Base-by-base conservation (phyloP, 2,329 filamentous ascomycete species). In the Phaeosphaeria sp. region DNA sequence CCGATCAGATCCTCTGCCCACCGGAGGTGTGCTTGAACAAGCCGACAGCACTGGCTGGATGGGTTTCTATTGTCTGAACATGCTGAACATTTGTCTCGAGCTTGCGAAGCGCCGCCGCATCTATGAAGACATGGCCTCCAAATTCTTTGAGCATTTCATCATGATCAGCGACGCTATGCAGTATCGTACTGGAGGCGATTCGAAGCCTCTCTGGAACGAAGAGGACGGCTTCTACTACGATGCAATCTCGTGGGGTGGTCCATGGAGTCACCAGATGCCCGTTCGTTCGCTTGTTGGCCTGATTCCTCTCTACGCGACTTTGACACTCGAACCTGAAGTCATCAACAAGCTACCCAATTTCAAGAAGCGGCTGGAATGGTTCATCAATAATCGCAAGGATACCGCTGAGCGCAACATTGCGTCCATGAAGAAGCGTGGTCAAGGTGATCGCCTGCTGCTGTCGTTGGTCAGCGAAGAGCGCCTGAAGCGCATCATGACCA, bases 31-130 rank as follows among this genome's bases (percentile, higher is more conserved):
- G 2, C 86, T 98, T 9, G 94, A 98, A 78, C 94, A 98, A 80
- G 95, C 95, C 18, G 94, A 98, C 82, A 97, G 93, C 75, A 98
- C 94, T 10, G 94, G 94, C 30, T 98, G 94, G 94, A 98, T 98
- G 94, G 94, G 92, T 10, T 98, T 98, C 78, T 98, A 96, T 82
- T 97, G 90, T 72, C 81, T 98, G 62, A 93, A 89, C 80, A 98
- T 98, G 94, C 84, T 98, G 72, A 98, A 98, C 79, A 98, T 98
- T 72, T 89, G 93, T 15, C 85, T 98, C 13, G 95, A 98, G 80
- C 84, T 98, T 66, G 93, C 94, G 58, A 98, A 98, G 81, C 92
- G 97, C 76, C 89, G 95, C 46, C 89, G 93, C 42, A 97, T 90
- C 56, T 98, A 98, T 77, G 94, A 98, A 81, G 94, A 98, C 72